Conservation (phyloP, 768 basidiomycete genomes). For the Heimioporus sp. region DNA sequence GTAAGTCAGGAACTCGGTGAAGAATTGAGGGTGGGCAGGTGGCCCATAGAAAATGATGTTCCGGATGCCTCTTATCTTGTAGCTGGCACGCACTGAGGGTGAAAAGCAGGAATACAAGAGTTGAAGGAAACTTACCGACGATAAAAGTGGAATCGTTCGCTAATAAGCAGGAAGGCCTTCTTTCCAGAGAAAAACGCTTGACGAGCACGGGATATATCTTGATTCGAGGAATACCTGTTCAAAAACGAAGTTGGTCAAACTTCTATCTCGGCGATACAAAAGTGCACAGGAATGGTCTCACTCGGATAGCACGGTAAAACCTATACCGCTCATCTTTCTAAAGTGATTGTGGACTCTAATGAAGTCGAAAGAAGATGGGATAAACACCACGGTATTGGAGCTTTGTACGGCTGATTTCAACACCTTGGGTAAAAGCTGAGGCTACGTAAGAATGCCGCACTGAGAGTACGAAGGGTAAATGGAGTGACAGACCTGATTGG, state of each 20-base stretch:
- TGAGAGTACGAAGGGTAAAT: neutral
- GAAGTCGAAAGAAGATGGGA: slow-evolving; percentile 97
- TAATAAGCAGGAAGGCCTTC: slow-evolving; percentile 84
- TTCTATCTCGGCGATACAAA: neutral
- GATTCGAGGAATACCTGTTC: slow-evolving; percentile 83
- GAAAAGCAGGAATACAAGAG: neutral
- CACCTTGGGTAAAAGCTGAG: slow-evolving; percentile 75
- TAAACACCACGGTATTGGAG: slow-evolving; percentile 80
- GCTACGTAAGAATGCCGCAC: neutral
- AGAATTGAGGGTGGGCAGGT: slow-evolving; percentile 89
- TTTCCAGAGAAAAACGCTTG: slow-evolving; percentile 90
- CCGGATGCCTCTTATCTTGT: slow-evolving; percentile 89
- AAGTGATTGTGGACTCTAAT: slow-evolving; percentile 88
- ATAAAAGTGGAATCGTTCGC: slow-evolving; percentile 99
- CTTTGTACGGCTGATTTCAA: slow-evolving; percentile 94
- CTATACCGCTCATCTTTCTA: slow-evolving; percentile 64
- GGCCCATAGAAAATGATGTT: slow-evolving; percentile 93
- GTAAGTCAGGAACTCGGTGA: slow-evolving; percentile 83
- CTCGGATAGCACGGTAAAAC: slow-evolving; percentile 89
- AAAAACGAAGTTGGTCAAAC: neutral
- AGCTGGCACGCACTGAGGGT: slow-evolving; percentile 44
- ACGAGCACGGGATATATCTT: slow-evolving; percentile 91
- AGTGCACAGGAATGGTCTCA: slow-evolving; percentile 33
- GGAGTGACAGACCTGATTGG: slow-evolving; percentile 59
- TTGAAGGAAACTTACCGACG: slow-evolving; percentile 51